These are phyloP conservation scores for Debaryomyces psychrophilus DNA, from an alignment of 1,139 yeast species.

Conservation along the genomic window DNA sequence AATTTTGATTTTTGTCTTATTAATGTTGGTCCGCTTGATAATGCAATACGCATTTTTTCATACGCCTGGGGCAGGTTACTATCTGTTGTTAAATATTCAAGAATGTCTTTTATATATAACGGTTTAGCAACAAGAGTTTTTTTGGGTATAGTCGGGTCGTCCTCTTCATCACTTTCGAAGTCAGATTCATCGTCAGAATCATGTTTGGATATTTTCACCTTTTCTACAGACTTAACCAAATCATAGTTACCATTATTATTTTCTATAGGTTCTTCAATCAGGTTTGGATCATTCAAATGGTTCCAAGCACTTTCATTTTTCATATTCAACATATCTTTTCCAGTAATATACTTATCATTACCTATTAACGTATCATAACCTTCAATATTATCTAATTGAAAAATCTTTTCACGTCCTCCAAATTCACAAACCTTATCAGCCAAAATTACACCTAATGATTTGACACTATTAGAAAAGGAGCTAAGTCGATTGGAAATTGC, in stretches of 20 bases:
- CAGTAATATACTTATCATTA: neutral
- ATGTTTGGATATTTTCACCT: conserved; percentile 13
- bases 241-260: neutral
- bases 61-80: conserved; percentile 47
- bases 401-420: conserved; percentile 37
- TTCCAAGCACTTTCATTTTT: conserved; percentile 8
- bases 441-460: conserved; percentile 47
- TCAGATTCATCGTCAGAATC: conserved; percentile 26
- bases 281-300: conserved; percentile 1
- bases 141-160: conserved; percentile 50
- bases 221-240: conserved; percentile 2
- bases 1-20: conserved; percentile 54
- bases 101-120: conserved; percentile 62
- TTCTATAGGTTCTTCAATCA: conserved; percentile 5
- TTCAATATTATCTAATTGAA: conserved; percentile 30
- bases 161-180: conserved; percentile 55
- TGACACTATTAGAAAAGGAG: conserved; percentile 44
- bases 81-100: conserved; percentile 54
- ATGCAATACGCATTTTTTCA: conserved; percentile 55
- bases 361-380: neutral
- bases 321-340: conserved; percentile 5
- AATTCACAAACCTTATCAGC: conserved; percentile 49
- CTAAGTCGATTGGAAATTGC: conserved; percentile 50
- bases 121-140: conserved; percentile 50
- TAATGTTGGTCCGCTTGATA: conserved; percentile 56